These are phyloP conservation scores for Talaromyces verruculosus DNA, from an alignment of 2,329 filamentous ascomycete genomes.

Conservation along the genomic window DNA sequence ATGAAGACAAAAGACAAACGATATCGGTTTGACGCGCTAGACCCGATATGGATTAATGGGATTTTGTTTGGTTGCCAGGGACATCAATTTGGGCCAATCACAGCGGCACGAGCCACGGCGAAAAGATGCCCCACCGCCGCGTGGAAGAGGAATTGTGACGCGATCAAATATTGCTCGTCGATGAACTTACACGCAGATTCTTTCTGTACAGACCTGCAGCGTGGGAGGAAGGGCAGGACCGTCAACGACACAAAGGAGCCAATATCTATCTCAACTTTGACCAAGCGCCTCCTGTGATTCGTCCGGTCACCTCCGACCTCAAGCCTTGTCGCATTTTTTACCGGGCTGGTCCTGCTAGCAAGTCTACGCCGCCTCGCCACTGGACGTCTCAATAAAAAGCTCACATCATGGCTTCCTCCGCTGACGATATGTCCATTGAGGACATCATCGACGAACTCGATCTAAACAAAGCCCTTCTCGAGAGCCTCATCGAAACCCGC, in stretches of 20 bases:
- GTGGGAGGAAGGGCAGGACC: background rate
- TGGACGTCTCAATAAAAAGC: background rate
- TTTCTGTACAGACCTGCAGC: background rate
- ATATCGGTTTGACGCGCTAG: background rate
- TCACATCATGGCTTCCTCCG: constrained; percentile 10
- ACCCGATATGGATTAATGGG: background rate
- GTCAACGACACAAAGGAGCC: background rate
- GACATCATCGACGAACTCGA: constrained; percentile 36
- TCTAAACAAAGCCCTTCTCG: constrained; percentile 32
- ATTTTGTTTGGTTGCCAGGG: background rate
- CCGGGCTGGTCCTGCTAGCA: background rate
- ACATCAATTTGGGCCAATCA: background rate
- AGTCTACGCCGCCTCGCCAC: background rate
- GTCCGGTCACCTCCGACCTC: background rate
- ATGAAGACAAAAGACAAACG: background rate
- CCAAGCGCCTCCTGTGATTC: background rate
- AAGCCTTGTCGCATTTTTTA: constrained; percentile 1
- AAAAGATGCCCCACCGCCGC: constrained; percentile 5
- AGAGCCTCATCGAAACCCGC: constrained; percentile 31
- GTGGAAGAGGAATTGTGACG: background rate
- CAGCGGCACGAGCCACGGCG: background rate
- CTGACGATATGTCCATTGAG: constrained; percentile 24
- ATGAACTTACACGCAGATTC: background rate
- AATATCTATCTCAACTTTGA: background rate
- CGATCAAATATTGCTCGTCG: background rate